Evolutionary conservation across 2,329 filamentous ascomycete genomes (phyloP).

Genomic region (Penicillium occitanis): DNA sequence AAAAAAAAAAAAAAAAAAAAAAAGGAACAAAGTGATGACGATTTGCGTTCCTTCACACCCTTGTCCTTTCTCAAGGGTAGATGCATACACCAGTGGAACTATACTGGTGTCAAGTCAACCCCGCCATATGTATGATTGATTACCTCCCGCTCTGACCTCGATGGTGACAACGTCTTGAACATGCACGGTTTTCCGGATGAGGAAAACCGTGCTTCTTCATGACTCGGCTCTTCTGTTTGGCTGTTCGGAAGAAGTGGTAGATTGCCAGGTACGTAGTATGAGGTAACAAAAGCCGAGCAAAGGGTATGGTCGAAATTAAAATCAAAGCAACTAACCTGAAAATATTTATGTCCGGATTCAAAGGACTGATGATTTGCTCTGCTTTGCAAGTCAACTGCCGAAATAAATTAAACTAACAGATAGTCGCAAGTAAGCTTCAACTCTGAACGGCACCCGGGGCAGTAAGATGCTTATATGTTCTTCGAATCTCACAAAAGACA

Average conservation of each 20-base stretch:
- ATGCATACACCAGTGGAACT: not conserved
- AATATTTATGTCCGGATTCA: not conserved
- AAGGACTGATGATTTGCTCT: not conserved
- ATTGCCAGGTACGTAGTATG: not conserved
- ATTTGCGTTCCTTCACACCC: not conserved
- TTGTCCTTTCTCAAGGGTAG: not conserved
- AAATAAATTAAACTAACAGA: not conserved
- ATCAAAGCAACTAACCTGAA: not conserved
- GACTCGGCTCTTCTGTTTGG: slow-evolving; percentile 6
- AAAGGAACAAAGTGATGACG: not conserved
- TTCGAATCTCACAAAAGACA: not conserved
- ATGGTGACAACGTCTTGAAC: slow-evolving; percentile 3
- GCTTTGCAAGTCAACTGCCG: not conserved
- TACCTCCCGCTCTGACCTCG: slow-evolving; percentile 12
- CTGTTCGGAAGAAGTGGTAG: not conserved
- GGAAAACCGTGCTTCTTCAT: slow-evolving; percentile 3
- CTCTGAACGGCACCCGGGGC: not conserved
- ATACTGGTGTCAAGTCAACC: not conserved
- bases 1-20: not conserved
- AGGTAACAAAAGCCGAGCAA: slow-evolving; percentile 7
- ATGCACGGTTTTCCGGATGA: slow-evolving; percentile 14
- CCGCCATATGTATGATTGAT: not conserved
- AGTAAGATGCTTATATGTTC: slow-evolving; percentile 9
- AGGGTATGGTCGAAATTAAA: not conserved
- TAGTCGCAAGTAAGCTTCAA: slow-evolving; percentile 7